Evolutionary conservation across 495 filamentous ascomycete genomes (phyloP).

Genomic region (Aspergillus baeticus): DNA sequence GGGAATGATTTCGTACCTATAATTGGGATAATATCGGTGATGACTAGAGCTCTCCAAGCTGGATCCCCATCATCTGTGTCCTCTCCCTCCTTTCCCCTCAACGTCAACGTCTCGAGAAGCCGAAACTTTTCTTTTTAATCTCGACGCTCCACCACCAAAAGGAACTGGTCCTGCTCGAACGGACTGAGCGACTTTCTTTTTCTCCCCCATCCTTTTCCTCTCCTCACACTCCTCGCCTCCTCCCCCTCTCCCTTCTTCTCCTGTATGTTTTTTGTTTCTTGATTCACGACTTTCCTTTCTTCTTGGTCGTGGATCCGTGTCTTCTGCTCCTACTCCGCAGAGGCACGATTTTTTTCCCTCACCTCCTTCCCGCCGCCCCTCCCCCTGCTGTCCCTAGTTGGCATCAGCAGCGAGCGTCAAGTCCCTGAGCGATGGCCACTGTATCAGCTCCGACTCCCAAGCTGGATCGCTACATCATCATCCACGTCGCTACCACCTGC

Average conservation of each 20-base stretch:
- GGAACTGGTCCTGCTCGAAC: conserved; percentile 10
- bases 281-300: conserved; percentile 17
- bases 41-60: not conserved
- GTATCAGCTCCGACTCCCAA: conserved; percentile 56
- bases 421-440: conserved; percentile 42
- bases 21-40: not conserved
- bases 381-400: conserved; percentile 31
- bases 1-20: conserved; percentile 4
- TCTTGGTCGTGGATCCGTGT: conserved; percentile 32
- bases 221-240: conserved; percentile 22
- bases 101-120: conserved; percentile 8
- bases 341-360: conserved; percentile 25
- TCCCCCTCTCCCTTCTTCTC: conserved; percentile 25
- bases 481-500: conserved; percentile 97
- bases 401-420: conserved; percentile 11
- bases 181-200: conserved; percentile 19
- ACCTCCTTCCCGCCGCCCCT: conserved; percentile 19
- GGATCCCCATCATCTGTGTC: not conserved
- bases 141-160: conserved; percentile 31
- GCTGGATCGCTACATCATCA: conserved; percentile 93
- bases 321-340: conserved; percentile 36
- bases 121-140: conserved; percentile 40
- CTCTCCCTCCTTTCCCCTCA: conserved; percentile 21
- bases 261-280: conserved; percentile 30
- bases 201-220: conserved; percentile 22